Evolutionary conservation across 371 early-diverging fungal genomes (phyloP).

Genomic region (Apophysomyces ossiformis): DNA sequence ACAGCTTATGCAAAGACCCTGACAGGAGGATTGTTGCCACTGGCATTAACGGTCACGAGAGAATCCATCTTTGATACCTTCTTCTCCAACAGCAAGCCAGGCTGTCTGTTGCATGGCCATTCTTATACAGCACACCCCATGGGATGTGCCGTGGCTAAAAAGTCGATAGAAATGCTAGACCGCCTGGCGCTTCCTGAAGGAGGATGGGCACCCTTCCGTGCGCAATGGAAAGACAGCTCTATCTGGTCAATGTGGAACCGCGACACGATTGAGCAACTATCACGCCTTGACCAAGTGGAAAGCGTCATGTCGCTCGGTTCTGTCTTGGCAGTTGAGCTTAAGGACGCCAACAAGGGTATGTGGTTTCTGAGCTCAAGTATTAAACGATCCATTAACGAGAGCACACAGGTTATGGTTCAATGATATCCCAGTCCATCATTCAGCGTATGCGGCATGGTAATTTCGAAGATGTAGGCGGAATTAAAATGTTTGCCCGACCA

Average conservation of each 20-base stretch:
- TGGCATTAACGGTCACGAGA: constrained; percentile 75
- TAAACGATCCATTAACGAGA: not conserved
- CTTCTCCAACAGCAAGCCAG: constrained; percentile 65
- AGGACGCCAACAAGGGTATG: constrained; percentile 48
- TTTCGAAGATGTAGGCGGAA: constrained; percentile 40
- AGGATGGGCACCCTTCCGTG: constrained; percentile 39
- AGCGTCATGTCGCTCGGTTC: constrained; percentile 79
- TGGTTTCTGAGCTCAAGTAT: not conserved
- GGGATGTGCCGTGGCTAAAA: constrained; percentile 76
- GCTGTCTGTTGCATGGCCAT: constrained; percentile 83
- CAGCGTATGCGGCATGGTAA: constrained; percentile 45
- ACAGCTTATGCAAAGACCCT: constrained; percentile 79
- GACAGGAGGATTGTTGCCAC: constrained; percentile 79
- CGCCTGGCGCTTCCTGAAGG: constrained; percentile 37
- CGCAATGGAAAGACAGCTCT: constrained; percentile 46
- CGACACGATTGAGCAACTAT: constrained; percentile 52
- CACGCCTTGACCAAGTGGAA: constrained; percentile 60
- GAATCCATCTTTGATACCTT: constrained; percentile 72
- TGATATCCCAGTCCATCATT: constrained; percentile 52
- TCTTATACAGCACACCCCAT: constrained; percentile 88
- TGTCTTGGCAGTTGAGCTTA: constrained; percentile 74
- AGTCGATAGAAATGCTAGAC: constrained; percentile 61
- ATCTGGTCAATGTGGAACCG: constrained; percentile 67
- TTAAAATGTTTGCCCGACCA: constrained; percentile 68
- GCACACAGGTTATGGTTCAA: constrained; percentile 61